Conservation (phyloP, 2,329 filamentous ascomycete species). For the Epichloe aotearoae region DNA sequence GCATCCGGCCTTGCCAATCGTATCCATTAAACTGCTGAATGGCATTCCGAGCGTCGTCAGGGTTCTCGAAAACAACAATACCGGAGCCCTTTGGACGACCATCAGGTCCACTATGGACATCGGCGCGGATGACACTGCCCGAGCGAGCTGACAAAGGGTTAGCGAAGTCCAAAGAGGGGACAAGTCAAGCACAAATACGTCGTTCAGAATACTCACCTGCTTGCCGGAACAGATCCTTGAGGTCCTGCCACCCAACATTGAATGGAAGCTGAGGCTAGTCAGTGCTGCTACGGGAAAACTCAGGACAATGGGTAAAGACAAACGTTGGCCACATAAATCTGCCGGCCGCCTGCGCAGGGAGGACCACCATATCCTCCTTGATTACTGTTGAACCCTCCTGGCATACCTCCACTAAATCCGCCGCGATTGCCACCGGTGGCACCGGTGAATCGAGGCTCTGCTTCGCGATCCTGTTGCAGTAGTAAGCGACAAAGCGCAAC, state of each 20-base stretch:
- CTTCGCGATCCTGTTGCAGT: conserved; percentile 70
- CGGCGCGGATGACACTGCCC: conserved; percentile 80
- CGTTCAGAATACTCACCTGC: conserved; percentile 54
- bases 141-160: conserved; percentile 31
- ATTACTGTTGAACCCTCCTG: conserved; percentile 35
- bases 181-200: background rate
- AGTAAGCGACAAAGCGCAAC: background rate
- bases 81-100: conserved; percentile 93
- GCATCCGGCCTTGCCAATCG: conserved; percentile 87
- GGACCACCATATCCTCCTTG: conserved; percentile 40
- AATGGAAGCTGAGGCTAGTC: conserved; percentile 64
- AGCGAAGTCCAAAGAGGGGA: background rate
- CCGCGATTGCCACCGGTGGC: conserved; percentile 50
- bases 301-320: conserved; percentile 35
- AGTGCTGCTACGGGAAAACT: conserved; percentile 1
- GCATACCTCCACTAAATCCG: conserved; percentile 43
- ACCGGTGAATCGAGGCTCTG: conserved; percentile 89
- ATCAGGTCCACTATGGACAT: conserved; percentile 84
- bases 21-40: conserved; percentile 98
- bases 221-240: conserved; percentile 97
- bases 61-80: conserved; percentile 90
- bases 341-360: conserved; percentile 49
- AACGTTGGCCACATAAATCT: conserved; percentile 98
- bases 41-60: conserved; percentile 88
- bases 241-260: conserved; percentile 95